These are phyloP conservation scores for Trichodelitschia bisporula DNA, from an alignment of 495 filamentous ascomycete species.

Conservation along the genomic window DNA sequence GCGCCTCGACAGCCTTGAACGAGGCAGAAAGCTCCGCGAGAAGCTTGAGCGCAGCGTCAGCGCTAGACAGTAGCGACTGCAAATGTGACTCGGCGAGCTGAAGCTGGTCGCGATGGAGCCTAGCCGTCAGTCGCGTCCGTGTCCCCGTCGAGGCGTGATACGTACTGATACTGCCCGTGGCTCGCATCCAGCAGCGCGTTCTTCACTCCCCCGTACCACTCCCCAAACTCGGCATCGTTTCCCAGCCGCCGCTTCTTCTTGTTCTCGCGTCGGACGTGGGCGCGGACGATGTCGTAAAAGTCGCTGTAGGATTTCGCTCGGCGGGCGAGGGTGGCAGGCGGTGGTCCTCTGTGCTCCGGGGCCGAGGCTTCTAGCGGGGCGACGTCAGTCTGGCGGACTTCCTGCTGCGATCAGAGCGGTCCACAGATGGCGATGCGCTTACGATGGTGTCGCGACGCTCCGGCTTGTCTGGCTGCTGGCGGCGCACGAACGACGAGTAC, in stretches of 20 bases:
- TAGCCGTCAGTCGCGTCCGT: conserved; percentile 11
- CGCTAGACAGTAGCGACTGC: conserved; percentile 50
- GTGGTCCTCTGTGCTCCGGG: too few species aligned
- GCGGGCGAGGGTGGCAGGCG: conserved; percentile 32
- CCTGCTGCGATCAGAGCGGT: conserved; percentile 30
- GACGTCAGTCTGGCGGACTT: conserved; percentile 20
- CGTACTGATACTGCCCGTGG: conserved; percentile 67
- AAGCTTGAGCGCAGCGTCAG: conserved; percentile 43
- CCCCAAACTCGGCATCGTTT: conserved; percentile 32
- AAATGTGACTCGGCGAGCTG: conserved; percentile 55
- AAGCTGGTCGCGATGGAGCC: conserved; percentile 57
- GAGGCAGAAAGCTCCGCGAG: conserved; percentile 54
- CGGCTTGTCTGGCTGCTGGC: conserved; percentile 28
- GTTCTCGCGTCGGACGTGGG: conserved; percentile 25
- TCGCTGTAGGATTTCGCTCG: conserved; percentile 58
- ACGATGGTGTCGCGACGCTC: conserved; percentile 20
- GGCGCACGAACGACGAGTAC: conserved; percentile 36
- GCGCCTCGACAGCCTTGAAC: conserved; percentile 64
- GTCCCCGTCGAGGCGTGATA: conserved; percentile 5
- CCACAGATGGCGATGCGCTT: conserved; percentile 30
- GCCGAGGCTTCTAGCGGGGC: conserved; percentile 20
- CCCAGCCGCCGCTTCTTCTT: conserved; percentile 15
- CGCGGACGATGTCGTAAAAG: conserved; percentile 37
- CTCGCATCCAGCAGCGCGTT: conserved; percentile 49
- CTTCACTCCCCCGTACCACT: conserved; percentile 37